These are phyloP conservation scores for Yamadazyma triangularis DNA, from an alignment of 1,139 yeast genomes.

Conservation along the genomic window DNA sequence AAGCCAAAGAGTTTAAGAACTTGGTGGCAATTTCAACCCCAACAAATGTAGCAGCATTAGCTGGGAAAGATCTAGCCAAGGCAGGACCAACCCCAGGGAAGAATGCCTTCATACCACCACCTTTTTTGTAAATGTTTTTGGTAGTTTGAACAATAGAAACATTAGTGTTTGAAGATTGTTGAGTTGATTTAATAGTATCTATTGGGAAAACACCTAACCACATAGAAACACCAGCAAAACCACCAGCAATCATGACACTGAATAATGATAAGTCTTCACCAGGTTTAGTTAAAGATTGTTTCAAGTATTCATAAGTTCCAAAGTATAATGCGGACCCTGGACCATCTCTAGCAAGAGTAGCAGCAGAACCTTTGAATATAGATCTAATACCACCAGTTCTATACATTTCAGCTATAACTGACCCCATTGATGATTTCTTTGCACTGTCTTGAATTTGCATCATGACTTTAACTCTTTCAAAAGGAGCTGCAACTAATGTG, in stretches of 20 bases:
- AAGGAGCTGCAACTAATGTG: constrained; percentile 93
- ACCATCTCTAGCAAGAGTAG: constrained; percentile 94
- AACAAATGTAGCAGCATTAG: constrained; percentile 94
- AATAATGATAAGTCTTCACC: constrained; percentile 60
- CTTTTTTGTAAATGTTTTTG: constrained; percentile 54
- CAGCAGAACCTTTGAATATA: constrained; percentile 84
- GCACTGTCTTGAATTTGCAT: constrained; percentile 73
- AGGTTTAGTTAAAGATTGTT: constrained; percentile 53
- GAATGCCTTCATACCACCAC: constrained; percentile 90
- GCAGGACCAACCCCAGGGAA: constrained; percentile 99
- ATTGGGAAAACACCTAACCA: constrained; percentile 96
- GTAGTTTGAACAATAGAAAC: constrained; percentile 67
- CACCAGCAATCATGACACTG: constrained; percentile 88
- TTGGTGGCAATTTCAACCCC: constrained; percentile 90
- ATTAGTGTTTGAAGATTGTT: constrained; percentile 61
- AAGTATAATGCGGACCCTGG: constrained; percentile 98
- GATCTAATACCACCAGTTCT: constrained; percentile 80
- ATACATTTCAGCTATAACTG: constrained; percentile 68
- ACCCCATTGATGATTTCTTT: constrained; percentile 47
- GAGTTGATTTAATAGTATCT: constrained; percentile 88
- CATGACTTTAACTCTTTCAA: constrained; percentile 92
- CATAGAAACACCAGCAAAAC: constrained; percentile 93
- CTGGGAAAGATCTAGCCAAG: constrained; percentile 90
- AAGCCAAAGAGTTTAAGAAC: constrained; percentile 44
- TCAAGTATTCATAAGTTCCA: constrained; percentile 86